Base-by-base conservation (phyloP, 129 eudicot genomes). In the Logfia minima region DNA sequence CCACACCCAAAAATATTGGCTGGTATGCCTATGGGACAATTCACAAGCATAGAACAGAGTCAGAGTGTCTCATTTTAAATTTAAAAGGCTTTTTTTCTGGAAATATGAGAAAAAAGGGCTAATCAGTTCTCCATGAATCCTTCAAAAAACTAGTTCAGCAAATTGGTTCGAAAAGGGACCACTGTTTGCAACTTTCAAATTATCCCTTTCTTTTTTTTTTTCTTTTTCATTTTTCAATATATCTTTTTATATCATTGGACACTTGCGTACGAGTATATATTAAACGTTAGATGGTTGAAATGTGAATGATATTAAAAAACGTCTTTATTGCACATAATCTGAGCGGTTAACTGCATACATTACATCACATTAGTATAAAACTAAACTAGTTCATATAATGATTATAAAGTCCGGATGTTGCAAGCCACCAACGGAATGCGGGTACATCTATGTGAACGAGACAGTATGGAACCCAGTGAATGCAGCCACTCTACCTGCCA, bases 381-480 rank as follows among this genome's bases (percentile, higher is more conserved):
- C 31, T 26, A 19, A 75, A 45, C 18, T 55, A 61, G 26, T 60
- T 70, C 0, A 7, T 19, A 61, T 55, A 41, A 5, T 61, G 16
- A 65, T 18, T 52, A 18, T 82, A 78, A 31, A 93, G 98, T 93
- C 98, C 0, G 98, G 98, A 51, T 93, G 98, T 62, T 93, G 98
- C 86, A 93, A 93, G 80, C 97, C 98, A 23, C 98, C 91, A n/a
- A 93, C 98, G 9, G 92, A 88, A 24, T 93, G 98, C n/a, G 96
- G 97, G 10, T 93, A 84, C 72, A 31, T 66, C 14, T 93, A 93
- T 35, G 76, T 53, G 55, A 93, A 93, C 26, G 98, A 93, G 86
- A 90, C 97, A 0, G 22, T 76, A 0, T 93, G 98, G 98, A 84
- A 31, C 68, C 67, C 91, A 0, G 96, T 80, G 66, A 80, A 80